Evolutionary conservation across 2,329 filamentous ascomycete genomes (phyloP), one percentile per base, ranked within the genome.

Genomic region (Colletotrichum magnum): DNA sequence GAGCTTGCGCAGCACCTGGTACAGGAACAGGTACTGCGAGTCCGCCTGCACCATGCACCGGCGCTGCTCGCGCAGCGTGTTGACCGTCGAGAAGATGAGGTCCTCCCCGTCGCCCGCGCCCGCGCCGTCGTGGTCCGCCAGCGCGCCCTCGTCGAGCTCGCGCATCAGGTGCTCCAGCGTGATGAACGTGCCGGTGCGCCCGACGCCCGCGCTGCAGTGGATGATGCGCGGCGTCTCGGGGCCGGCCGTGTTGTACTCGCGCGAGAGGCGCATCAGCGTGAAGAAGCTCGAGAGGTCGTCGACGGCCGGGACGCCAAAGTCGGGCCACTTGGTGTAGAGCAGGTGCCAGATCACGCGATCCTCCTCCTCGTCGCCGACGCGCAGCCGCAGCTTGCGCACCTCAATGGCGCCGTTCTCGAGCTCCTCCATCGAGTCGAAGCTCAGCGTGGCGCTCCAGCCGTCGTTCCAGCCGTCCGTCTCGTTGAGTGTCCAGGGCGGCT

Each of bases 21-120:
- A 98, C 66, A 99, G 88, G 78, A 98, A 98, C 45, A 89, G 81
- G 75, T 93, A 96, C 79, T 99, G 96, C 56, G 87, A 79, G 74
- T 95, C 93, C 53, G 93, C 92, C 81, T 98, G 96, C 5, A 99
- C 96, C 96, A 99, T 99, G 81, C 92, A 93, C 83, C 94, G 93
- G 18, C 96, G 89, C 84, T 99, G 96, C 79, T 95, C 89, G 52
- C 96, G 89, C 64, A 99, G 86, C 69, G 84, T 82, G 74, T 97
- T 92, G 62, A 99, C 95, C 0, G 93, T 92, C 18, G 92, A 87
- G 73, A 90, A 93, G 48, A 99, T 87, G 3, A 92, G 88, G 75
- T 98, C 95, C 15, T 72, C 32, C 32, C 32, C 32, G 4, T 36
- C 60, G 26, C 71, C 64, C 59, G 62, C 53, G 28, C 80, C 75